Evolutionary conservation across 78 protist species (phyloP), one percentile per base, ranked within the genome.

Genomic region (Polysphondylium violaceum): DNA sequence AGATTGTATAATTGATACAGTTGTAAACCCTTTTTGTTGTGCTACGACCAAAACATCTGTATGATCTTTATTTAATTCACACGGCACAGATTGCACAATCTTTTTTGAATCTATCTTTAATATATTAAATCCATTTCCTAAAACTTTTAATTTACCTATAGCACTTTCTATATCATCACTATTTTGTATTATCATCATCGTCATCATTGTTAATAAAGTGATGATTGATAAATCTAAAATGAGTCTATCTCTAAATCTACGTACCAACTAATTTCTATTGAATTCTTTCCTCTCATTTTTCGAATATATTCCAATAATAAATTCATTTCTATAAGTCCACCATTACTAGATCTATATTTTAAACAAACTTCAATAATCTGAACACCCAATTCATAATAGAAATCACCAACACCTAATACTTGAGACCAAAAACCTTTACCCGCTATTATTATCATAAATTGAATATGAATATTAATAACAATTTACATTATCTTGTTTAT

Each of bases 341-440:
- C 99, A 76, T 97, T 95, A 6, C 50, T 51, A 9, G 73, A 17
- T 11, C 98, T 77, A 12, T 97, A 93, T 33, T 51, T 50, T 8
- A 97, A 36, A 86, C 99, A 98, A 7, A 97, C 93, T 8, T 95
- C 97, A 8, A 96, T 79, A 16, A 97, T 90, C 87, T 98, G 98
- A 9, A 98, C 98, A 31, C 96, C 98, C 4, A 98, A 87, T 23
- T 97, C 97, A 74, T 96, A 97, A 87, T 97, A 98, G 47, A 98
- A 98, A 51, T 97, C 98, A 11, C 99, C 99, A 19, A 98, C 91
- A 8, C 99, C 99, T 1, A 98, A 91, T 14, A 94, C 68, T 74
- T 97, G 85, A 8, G 98, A 95, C 99, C 99, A 98, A 67, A 98
- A 93, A 7, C 99, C 98, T 83, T 95, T 95, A 33, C 64, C 25